phyloP scores from a whole-genome alignment of 495 filamentous ascomycete genomes.

The Penicillium psychrofluorescens region DNA sequence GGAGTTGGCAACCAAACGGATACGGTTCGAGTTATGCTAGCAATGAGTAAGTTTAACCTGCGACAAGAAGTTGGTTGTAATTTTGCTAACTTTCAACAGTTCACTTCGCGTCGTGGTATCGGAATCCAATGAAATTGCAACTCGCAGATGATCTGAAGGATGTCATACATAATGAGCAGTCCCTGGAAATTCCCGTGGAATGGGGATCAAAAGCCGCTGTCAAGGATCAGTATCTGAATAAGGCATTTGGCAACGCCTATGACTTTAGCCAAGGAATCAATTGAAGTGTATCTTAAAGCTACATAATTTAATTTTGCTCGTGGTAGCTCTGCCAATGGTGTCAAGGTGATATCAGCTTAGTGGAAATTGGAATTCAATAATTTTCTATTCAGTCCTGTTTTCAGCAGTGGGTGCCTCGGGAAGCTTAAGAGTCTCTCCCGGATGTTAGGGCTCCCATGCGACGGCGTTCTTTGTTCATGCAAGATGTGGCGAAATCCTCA shows the following conservation, averaged over 20 bases:
- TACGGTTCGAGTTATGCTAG: slow-evolving; percentile 48
- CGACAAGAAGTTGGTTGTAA: too few species aligned
- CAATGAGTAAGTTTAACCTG: slow-evolving; percentile 37
- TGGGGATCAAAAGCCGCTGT: slow-evolving; percentile 29
- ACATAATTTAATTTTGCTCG: too few species aligned
- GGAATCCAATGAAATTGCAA: slow-evolving; percentile 44
- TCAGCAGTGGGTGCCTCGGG: too few species aligned
- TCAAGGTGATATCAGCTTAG: too few species aligned
- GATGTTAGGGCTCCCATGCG: too few species aligned
- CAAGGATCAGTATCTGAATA: slow-evolving; percentile 30
- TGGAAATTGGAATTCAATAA: too few species aligned
- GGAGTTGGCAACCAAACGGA: slow-evolving; percentile 49
- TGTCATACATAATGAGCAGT: slow-evolving; percentile 20
- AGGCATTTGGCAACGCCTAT: slow-evolving; percentile 43
- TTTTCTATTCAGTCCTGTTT: too few species aligned
- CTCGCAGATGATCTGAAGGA: slow-evolving; percentile 36
- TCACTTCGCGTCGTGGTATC: slow-evolving; percentile 39
- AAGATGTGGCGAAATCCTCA: too few species aligned
- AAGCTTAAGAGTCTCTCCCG: too few species aligned
- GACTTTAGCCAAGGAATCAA: slow-evolving; percentile 31
- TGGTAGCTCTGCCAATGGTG: too few species aligned
- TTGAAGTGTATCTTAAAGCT: too few species aligned
- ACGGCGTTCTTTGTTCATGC: too few species aligned
- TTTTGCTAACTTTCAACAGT: slow-evolving; percentile 6
- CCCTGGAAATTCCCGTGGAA: slow-evolving; percentile 36